Conservation (phyloP, 164 flowering plant genomes). For the Warburgia ugandensis region DNA sequence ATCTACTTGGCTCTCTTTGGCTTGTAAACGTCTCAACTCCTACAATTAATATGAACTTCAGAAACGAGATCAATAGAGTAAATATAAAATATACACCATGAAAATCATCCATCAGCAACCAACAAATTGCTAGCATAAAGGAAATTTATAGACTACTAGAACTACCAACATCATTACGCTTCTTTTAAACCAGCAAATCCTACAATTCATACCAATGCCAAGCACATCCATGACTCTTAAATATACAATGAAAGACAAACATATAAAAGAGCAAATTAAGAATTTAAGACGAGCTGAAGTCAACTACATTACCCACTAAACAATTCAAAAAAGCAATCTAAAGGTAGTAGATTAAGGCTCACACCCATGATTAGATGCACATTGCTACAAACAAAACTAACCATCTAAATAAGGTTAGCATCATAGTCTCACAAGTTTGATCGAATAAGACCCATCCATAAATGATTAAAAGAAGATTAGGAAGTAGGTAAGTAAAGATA, state of each 20-base stretch:
- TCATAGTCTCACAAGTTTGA: too few relatives aligned
- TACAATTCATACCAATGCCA: constrained; percentile 16
- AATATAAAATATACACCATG: background rate
- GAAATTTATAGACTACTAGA: too few relatives aligned
- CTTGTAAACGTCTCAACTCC: constrained; percentile 27
- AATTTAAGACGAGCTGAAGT: background rate
- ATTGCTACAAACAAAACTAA: too few relatives aligned
- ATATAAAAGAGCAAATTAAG: background rate
- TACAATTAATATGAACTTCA: constrained; percentile 34
- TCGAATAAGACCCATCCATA: background rate
- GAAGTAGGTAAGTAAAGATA: background rate
- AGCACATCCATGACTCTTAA: too few relatives aligned
- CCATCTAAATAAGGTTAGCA: background rate
- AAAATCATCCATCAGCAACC: constrained; percentile 14
- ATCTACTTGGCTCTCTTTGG: too few relatives aligned
- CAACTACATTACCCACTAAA: background rate
- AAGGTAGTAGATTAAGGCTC: background rate
- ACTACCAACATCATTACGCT: constrained; percentile 6
- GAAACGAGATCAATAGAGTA: constrained; percentile 11
- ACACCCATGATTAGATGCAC: too few relatives aligned
- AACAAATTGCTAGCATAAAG: constrained; percentile 3
- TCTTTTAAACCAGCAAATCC: constrained; percentile 19
- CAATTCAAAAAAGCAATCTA: too few relatives aligned
- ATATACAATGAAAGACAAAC: too few relatives aligned
- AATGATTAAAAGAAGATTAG: background rate